These are phyloP conservation scores for Fusarium scirpi DNA, from an alignment of 2,329 filamentous ascomycete species.

Conservation along the genomic window DNA sequence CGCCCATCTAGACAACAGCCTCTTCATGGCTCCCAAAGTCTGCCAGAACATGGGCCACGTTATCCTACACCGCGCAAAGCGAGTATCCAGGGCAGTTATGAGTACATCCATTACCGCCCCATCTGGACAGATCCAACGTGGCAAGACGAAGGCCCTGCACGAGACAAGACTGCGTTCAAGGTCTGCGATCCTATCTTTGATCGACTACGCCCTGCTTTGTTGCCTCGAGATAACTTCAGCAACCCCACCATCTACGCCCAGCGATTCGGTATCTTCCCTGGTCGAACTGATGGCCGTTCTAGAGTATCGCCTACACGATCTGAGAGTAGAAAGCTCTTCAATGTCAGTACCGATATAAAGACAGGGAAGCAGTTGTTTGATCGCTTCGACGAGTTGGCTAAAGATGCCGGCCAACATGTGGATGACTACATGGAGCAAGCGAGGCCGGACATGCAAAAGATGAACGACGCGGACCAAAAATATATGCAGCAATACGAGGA, in stretches of 20 bases:
- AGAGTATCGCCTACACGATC: conserved; percentile 48
- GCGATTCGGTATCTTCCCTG: conserved; percentile 49
- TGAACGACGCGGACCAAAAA: conserved; percentile 28
- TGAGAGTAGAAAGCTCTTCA: conserved; percentile 30
- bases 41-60: background rate
- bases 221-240: conserved; percentile 36
- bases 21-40: background rate
- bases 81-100: conserved; percentile 7
- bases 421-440: conserved; percentile 39
- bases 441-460: conserved; percentile 14
- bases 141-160: conserved; percentile 36
- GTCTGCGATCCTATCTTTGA: conserved; percentile 35
- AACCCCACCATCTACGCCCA: conserved; percentile 47
- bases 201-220: conserved; percentile 43
- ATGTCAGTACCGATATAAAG: background rate
- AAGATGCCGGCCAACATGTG: conserved; percentile 13
- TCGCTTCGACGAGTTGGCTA: conserved; percentile 32
- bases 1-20: background rate
- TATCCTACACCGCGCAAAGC: background rate
- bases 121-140: conserved; percentile 48
- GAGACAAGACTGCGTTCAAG: conserved; percentile 21
- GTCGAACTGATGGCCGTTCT: conserved; percentile 48
- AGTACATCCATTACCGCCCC: conserved; percentile 38
- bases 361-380: conserved; percentile 43
- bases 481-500: conserved; percentile 43